Evolutionary conservation across 2,329 filamentous ascomycete species (phyloP), one percentile per base, ranked within the genome.

Genomic region (Penicillium janthinellum): DNA sequence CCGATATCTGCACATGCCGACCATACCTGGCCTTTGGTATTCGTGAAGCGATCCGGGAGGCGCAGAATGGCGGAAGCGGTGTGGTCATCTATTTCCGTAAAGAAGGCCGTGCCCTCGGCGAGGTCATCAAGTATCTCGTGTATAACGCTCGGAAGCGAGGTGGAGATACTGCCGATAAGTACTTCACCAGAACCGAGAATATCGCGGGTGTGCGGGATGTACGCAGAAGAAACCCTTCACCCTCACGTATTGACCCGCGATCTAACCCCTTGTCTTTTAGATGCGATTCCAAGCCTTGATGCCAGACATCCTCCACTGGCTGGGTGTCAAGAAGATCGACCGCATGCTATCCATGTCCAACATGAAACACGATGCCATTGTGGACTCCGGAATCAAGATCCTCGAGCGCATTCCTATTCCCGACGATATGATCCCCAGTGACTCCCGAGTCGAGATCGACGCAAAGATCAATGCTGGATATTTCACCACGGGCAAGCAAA

Each of bases 41-140:
- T 62, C 92, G 96, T 72, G 95, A 99, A 77, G 95, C 95, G 12
- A 94, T 99, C 68, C 96, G 96, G 72, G 92, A 98, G 78, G 95
- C 95, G 11, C 95, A 98, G 75, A 92, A 90, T 58, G 94, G 94
- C 55, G 94, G 94, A 50, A 94, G 90, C 68, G 94, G 94, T 58
- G 92, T 97, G 22, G 95, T 98, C 56, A 97, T 98, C 74, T 99
- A 99, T 77, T 99, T 98, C 86, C 88, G 95, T 67, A 99, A 99
- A 76, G 95, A 99, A 81, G 95, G 95, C 35, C 86, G 95, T 67
- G 95, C 94, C 39, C 82, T 98, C 6, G 95, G 95, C 55, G 95
- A 99, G 77, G 95, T 99, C 34, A 96, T 92, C 56, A 97, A 97
- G 71, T 89, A 89, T 64, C 77, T 89, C 74, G 92, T 96, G 71